Percentiles rank a stretch among this genome's conserved stretches.
phyloP scores from a whole-genome alignment of 2,329 filamentous ascomycete species.

The Cladosporium sp. region DNA sequence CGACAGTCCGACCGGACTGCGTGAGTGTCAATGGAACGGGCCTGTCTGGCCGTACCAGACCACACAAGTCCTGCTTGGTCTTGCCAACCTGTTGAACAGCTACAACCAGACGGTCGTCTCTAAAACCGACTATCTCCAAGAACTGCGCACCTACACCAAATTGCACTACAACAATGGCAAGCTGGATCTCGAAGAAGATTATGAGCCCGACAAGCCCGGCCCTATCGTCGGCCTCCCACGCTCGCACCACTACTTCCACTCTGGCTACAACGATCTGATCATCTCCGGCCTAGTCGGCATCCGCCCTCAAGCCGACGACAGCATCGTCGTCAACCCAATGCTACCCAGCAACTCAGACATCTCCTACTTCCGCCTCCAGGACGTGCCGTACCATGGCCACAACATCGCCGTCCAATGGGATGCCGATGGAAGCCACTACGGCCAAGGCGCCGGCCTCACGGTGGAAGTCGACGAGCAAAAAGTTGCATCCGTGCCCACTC shows the following conservation, averaged over 20 bases:
- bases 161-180: conserved; percentile 40
- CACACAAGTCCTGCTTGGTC: conserved; percentile 43
- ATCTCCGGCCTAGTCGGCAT: conserved; percentile 46
- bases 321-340: conserved; percentile 44
- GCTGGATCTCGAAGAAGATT: conserved; percentile 46
- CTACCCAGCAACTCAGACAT: conserved; percentile 35
- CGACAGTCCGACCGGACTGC: conserved; percentile 32
- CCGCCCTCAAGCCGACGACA: conserved; percentile 41
- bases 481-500: conserved; percentile 33
- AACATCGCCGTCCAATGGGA: conserved; percentile 47
- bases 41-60: conserved; percentile 48
- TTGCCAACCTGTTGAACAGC: conserved; percentile 47
- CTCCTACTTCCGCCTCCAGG: conserved; percentile 44
- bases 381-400: conserved; percentile 45
- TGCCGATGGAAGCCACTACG: conserved; percentile 36
- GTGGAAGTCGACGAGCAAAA: conserved; percentile 39
- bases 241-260: conserved; percentile 50
- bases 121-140: conserved; percentile 38
- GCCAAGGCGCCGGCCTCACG: conserved; percentile 33
- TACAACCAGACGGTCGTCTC: conserved; percentile 38
- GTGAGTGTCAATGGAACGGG: conserved; percentile 50
- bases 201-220: conserved; percentile 44
- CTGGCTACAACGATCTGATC: conserved; percentile 45
- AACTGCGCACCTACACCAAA: conserved; percentile 43
- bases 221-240: conserved; percentile 46